Percentiles rank a stretch among this genome's conserved stretches.
phyloP scores from a whole-genome alignment of 495 filamentous ascomycete species.

The Penicillium arizonense region DNA sequence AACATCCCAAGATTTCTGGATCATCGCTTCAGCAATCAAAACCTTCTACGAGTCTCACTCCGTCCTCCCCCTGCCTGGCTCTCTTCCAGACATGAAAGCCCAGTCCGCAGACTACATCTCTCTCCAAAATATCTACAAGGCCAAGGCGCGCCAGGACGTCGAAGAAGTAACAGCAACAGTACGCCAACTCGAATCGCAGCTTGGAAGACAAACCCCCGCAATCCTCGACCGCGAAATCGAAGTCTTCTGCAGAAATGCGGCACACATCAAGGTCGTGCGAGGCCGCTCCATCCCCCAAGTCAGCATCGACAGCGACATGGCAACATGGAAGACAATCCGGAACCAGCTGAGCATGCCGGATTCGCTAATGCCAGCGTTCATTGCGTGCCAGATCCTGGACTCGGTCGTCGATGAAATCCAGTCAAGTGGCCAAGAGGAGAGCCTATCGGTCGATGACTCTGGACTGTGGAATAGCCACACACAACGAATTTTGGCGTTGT shows the following conservation, averaged over 20 bases:
- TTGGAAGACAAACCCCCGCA: slow-evolving; percentile 40
- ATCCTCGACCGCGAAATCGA: slow-evolving; percentile 80
- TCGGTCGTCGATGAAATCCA: slow-evolving; percentile 45
- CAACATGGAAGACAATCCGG: slow-evolving; percentile 32
- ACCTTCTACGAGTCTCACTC: slow-evolving; percentile 69
- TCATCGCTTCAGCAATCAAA: slow-evolving; percentile 79
- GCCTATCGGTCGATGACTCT: slow-evolving; percentile 33
- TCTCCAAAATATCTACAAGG: slow-evolving; percentile 92
- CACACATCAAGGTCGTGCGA: slow-evolving; percentile 84
- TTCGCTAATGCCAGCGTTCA: slow-evolving; percentile 74
- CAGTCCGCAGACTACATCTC: slow-evolving; percentile 87
- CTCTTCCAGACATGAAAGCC: slow-evolving; percentile 97
- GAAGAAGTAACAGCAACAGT: slow-evolving; percentile 74
- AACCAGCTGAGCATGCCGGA: slow-evolving; percentile 38
- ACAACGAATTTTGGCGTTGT: slow-evolving; percentile 37
- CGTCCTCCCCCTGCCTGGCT: slow-evolving; percentile 79
- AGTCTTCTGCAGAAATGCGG: slow-evolving; percentile 92
- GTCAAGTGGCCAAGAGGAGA: slow-evolving; percentile 10
- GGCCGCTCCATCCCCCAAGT: slow-evolving; percentile 54
- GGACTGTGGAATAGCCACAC: slow-evolving; percentile 39
- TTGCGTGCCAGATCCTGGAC: slow-evolving; percentile 70
- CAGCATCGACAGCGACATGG: slow-evolving; percentile 26
- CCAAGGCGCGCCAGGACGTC: slow-evolving; percentile 77
- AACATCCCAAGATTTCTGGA: slow-evolving; percentile 69
- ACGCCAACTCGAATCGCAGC: slow-evolving; percentile 54